Percentiles rank a stretch among this genome's conserved stretches.
phyloP scores from a whole-genome alignment of 441 rosid species.

The Corymbia calophylla region DNA sequence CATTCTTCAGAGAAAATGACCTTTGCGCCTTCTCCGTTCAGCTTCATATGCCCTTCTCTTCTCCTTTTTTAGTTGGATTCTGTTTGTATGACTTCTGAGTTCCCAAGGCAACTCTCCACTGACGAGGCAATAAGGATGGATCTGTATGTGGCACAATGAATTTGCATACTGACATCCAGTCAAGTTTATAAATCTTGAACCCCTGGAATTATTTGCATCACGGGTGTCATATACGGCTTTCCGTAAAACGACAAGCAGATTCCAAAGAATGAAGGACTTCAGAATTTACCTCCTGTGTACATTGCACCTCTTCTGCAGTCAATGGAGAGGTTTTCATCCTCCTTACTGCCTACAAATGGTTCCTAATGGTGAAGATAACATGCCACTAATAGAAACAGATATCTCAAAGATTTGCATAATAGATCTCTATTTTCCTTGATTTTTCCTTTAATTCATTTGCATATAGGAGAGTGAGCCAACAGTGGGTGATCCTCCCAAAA shows the following conservation, averaged over 20 bases:
- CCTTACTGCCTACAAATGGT: constrained; percentile 57
- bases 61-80: constrained; percentile 62
- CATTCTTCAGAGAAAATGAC: not conserved
- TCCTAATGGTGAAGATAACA: not conserved
- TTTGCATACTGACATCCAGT: constrained; percentile 94
- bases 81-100: constrained; percentile 86
- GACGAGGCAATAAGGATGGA: constrained; percentile 80
- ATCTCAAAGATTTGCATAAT: not conserved
- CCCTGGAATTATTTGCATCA: constrained; percentile 42
- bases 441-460: not conserved
- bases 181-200: constrained; percentile 72
- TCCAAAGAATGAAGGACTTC: not conserved
- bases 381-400: not conserved
- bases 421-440: not conserved
- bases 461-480: not conserved
- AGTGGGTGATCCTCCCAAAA: not conserved
- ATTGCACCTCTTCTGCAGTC: constrained; percentile 55
- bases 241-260: not conserved
- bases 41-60: constrained; percentile 69
- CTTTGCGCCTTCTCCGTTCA: constrained; percentile 49
- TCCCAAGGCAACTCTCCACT: constrained; percentile 91
- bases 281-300: constrained; percentile 73
- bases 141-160: constrained; percentile 82
- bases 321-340: constrained; percentile 87
- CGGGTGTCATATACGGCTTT: not conserved